Base-by-base conservation (phyloP, 768 basidiomycete genomes). In the Podaxis sp. region DNA sequence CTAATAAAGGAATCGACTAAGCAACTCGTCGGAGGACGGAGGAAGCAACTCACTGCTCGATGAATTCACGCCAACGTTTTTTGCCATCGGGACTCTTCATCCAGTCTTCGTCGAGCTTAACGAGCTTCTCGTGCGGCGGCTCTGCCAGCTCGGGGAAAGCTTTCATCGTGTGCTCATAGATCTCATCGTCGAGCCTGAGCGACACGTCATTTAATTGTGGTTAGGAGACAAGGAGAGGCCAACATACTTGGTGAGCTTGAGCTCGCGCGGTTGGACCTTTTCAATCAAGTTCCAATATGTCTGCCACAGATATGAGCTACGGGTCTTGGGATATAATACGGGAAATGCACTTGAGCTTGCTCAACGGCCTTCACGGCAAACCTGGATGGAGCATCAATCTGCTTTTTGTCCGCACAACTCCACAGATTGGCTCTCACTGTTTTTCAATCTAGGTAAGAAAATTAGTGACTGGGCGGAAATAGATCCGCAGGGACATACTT, bases 321-420 rank as follows among this genome's bases (percentile, higher is more conserved):
- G 33, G 22, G 29, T 33, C 33, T 12, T 17, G 37, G n/a, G 9
- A 22, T 46, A 58, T 29, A 49, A 60, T 47, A 37, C 13, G 29
- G 13, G 22, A 55, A 22, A n/a, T 15, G 64, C 56, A 93, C 94
- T 82, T 96, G 93, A 50, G 96, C 93, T 67, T 98, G 94, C 73
- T 99, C 96, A 56, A 98, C 95, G 12, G 94, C 93, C 74, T 90
- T 93, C 60, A 99, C 96, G 25, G 93, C 93, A 72, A 95, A 94
- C 70, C 89, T 91, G 56, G 25, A 33, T 33, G 62, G 46, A 56
- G 29, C 24, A 59, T 56, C 37, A 55, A 52, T 56, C 22, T 36
- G 19, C 19, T 52, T 24, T 36, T 17, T 15, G 17, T 37, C 49
- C 13, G 27, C 8, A n/a, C 4, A 63, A 54, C 49, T 24, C 54